Percentiles rank a stretch among this genome's conserved stretches.
phyloP scores from a whole-genome alignment of 805 yeast species.

The Yarrowia osloensis region DNA sequence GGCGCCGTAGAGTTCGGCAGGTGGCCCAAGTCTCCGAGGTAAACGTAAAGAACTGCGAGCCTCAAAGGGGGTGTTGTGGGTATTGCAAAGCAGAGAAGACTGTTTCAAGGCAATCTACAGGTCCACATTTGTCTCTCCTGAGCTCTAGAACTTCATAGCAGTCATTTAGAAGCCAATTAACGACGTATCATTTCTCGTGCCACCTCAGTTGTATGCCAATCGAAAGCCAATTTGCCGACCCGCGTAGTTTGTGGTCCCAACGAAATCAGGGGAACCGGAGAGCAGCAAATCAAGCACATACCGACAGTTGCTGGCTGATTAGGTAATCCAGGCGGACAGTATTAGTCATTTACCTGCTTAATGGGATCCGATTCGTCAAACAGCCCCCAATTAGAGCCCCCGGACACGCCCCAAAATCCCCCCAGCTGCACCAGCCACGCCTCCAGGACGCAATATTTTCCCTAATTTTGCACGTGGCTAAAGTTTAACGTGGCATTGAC shows the following conservation, averaged over 20 bases:
- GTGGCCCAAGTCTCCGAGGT: background rate
- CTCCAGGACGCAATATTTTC: background rate
- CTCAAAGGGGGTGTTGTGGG: too few species aligned
- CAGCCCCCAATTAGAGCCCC: background rate
- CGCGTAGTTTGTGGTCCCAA: background rate
- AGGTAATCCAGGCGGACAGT: background rate
- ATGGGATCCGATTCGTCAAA: background rate
- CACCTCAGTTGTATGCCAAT: background rate
- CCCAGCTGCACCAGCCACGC: conserved; percentile 20
- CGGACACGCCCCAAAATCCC: background rate
- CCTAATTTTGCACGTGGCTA: conserved; percentile 23
- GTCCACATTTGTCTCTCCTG: too few species aligned
- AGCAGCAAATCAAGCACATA: background rate
- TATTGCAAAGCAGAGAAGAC: too few species aligned
- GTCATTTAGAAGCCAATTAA: background rate
- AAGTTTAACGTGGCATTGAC: conserved; percentile 30
- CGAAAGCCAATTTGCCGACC: background rate
- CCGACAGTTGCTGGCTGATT: background rate
- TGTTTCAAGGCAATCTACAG: too few species aligned
- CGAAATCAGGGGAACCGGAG: background rate
- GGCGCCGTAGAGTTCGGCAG: background rate
- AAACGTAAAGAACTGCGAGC: too few species aligned
- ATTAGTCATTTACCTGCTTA: background rate
- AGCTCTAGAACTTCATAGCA: background rate
- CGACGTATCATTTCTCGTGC: background rate